Conservation (phyloP, 495 filamentous ascomycete species). For the Cercophora sp. region DNA sequence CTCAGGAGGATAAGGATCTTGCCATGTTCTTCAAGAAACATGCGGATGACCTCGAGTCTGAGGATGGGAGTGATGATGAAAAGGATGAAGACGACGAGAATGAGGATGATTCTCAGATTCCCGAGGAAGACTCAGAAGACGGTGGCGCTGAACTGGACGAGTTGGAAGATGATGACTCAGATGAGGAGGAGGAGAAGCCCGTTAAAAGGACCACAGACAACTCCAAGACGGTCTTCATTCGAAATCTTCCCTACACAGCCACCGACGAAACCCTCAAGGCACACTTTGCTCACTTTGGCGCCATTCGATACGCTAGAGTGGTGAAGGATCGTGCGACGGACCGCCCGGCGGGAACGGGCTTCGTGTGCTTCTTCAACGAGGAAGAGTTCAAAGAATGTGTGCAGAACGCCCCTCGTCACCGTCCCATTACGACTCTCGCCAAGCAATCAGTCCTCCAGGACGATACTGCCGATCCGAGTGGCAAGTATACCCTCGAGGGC, state of each 20-base stretch:
- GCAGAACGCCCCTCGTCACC: conserved; percentile 60
- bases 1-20: conserved; percentile 35
- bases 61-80: conserved; percentile 40
- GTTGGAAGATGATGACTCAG: conserved; percentile 17
- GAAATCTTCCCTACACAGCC: conserved; percentile 86
- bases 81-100: conserved; percentile 40
- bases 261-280: conserved; percentile 74
- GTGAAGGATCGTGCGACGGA: conserved; percentile 82
- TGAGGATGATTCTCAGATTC: conserved; percentile 33
- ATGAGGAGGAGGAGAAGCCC: conserved; percentile 35
- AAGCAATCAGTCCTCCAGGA: conserved; percentile 82
- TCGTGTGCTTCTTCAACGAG: conserved; percentile 83
- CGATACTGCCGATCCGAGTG: conserved; percentile 68
- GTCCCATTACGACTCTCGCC: conserved; percentile 39
- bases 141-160: conserved; percentile 2
- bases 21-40: conserved; percentile 31
- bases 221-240: conserved; percentile 78
- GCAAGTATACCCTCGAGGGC: conserved; percentile 84
- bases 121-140: conserved; percentile 27
- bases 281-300: conserved; percentile 81
- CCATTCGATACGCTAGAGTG: conserved; percentile 79
- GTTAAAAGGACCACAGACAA: conserved; percentile 48
- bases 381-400: conserved; percentile 72
- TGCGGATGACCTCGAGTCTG: conserved; percentile 37
- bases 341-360: conserved; percentile 84